phyloP scores from a whole-genome alignment of 805 yeast genomes.

The Starmerella gropengiesseri region DNA sequence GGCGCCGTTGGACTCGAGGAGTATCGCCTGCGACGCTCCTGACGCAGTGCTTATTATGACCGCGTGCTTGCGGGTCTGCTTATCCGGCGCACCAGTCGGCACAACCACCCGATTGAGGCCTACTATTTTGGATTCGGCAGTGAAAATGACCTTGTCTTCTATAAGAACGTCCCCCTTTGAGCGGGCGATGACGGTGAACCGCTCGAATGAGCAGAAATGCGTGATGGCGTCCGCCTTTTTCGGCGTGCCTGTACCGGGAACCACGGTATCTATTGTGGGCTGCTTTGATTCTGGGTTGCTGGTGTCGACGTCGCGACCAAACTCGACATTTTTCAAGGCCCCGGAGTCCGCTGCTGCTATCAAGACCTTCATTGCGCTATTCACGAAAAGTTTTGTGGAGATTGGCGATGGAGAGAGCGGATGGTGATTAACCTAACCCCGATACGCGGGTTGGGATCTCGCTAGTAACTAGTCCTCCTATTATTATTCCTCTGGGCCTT shows the following conservation, averaged over 20 bases:
- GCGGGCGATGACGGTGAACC: conserved; percentile 24
- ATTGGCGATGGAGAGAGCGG: too few relatives aligned
- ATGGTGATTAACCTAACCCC: too few relatives aligned
- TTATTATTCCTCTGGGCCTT: too few relatives aligned
- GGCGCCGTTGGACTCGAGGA: conserved; percentile 30
- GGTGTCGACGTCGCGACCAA: conserved; percentile 66
- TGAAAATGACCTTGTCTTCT: not conserved
- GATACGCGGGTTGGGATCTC: too few relatives aligned
- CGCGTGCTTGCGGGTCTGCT: conserved; percentile 1
- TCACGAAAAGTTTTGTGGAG: conserved; percentile 1
- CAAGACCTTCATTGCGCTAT: conserved; percentile 37
- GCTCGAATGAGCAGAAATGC: conserved; percentile 10
- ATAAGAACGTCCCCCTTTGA: conserved; percentile 21
- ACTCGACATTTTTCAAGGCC: conserved; percentile 45
- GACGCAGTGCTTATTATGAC: not conserved
- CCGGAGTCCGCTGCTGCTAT: conserved; percentile 46
- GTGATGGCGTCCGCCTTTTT: conserved; percentile 13
- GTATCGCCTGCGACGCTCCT: conserved; percentile 4
- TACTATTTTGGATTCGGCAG: not conserved
- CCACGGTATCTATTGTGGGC: conserved; percentile 44
- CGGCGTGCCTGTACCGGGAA: conserved; percentile 19
- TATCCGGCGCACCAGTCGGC: not conserved
- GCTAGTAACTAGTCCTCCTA: too few relatives aligned
- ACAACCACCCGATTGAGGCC: conserved; percentile 5
- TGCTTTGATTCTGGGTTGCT: conserved; percentile 55